Conservation (phyloP, 2,329 filamentous ascomycete genomes). For the Paecilomyces dactylethromorphus region DNA sequence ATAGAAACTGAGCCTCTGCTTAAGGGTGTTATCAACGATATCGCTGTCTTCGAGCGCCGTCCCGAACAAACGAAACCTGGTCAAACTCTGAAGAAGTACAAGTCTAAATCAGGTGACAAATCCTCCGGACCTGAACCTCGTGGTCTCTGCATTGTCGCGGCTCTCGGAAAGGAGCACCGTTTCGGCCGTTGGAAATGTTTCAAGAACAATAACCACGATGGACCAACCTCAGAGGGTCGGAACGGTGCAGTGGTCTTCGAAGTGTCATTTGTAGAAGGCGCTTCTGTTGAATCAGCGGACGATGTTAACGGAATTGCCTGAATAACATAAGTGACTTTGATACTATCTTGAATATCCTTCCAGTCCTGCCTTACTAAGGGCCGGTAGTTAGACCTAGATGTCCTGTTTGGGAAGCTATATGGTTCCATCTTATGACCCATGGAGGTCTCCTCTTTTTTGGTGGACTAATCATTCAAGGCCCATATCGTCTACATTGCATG, state of each 20-base stretch:
- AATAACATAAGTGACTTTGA: not conserved
- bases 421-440: not conserved
- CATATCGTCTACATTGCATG: not conserved
- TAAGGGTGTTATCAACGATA: constrained; percentile 78
- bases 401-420: not conserved
- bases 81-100: constrained; percentile 11
- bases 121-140: constrained; percentile 36
- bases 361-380: not conserved
- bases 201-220: constrained; percentile 30
- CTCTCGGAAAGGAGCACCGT: constrained; percentile 77
- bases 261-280: constrained; percentile 46
- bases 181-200: constrained; percentile 70
- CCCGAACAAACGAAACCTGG: constrained; percentile 20
- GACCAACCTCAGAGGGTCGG: constrained; percentile 45
- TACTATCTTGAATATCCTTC: not conserved
- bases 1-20: constrained; percentile 36
- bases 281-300: constrained; percentile 7
- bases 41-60: constrained; percentile 79
- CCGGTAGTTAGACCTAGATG: not conserved
- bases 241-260: constrained; percentile 89
- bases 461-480: not conserved
- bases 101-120: constrained; percentile 16
- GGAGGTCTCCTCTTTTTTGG: not conserved
- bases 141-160: constrained; percentile 78
- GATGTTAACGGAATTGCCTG: not conserved